These are phyloP conservation scores for Gaillardinia entomophila DNA, from an alignment of 805 yeast species.

Conservation along the genomic window DNA sequence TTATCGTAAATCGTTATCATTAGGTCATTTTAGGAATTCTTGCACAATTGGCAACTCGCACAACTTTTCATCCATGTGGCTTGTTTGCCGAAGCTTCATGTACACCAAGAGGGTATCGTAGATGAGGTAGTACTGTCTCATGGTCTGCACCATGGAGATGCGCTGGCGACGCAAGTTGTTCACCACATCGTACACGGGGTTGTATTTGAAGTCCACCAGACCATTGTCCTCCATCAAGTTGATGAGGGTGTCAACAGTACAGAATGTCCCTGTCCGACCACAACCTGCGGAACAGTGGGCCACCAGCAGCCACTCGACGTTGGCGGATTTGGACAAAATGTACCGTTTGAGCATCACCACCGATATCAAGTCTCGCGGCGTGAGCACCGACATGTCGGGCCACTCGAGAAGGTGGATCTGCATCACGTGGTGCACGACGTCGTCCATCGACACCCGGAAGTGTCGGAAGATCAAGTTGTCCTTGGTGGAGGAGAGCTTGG, in stretches of 20 bases:
- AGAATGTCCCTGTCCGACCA: slow-evolving; percentile 90
- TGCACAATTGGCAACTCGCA: too few relatives aligned
- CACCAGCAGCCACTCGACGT: slow-evolving; percentile 6
- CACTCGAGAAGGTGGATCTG: slow-evolving; percentile 79
- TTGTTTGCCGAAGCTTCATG: too few relatives aligned
- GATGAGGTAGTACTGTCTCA: slow-evolving; percentile 47
- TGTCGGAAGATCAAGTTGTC: slow-evolving; percentile 9
- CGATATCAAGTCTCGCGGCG: slow-evolving; percentile 51
- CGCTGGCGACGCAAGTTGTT: slow-evolving; percentile 46
- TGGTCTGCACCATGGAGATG: slow-evolving; percentile 54
- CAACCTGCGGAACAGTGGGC: slow-evolving; percentile 94
- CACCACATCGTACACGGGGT: slow-evolving; percentile 43
- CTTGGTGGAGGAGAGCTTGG: slow-evolving; percentile 1
- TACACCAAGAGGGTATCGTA: slow-evolving; percentile 34
- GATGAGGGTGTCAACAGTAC: slow-evolving; percentile 59
- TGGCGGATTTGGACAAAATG: slow-evolving; percentile 6
- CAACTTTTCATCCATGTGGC: too few relatives aligned
- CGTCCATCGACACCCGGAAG: slow-evolving; percentile 9
- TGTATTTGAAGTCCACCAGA: slow-evolving; percentile 13
- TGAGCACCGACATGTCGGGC: slow-evolving; percentile 73
- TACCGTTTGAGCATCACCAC: slow-evolving; percentile 27
- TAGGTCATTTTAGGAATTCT: too few relatives aligned
- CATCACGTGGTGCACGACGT: slow-evolving; percentile 39
- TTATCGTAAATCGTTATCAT: background rate
- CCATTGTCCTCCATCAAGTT: slow-evolving; percentile 19